These are phyloP conservation scores for Fusarium sp. DNA, from an alignment of 2,329 filamentous ascomycete species.

Conservation along the genomic window DNA sequence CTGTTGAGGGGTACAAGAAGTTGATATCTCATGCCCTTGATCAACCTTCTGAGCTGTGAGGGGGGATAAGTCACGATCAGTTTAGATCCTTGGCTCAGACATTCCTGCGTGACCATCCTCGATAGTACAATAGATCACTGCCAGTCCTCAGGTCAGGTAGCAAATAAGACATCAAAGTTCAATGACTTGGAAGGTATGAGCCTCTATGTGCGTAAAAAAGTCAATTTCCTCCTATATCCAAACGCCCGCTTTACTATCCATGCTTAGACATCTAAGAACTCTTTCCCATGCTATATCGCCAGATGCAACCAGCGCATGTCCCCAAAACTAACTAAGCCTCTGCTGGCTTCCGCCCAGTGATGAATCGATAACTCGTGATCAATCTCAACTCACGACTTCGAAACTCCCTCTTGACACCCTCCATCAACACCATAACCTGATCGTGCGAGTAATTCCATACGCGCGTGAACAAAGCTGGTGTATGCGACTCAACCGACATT, in stretches of 20 bases:
- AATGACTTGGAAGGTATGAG: not conserved
- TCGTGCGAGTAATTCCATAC: constrained; percentile 53
- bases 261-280: not conserved
- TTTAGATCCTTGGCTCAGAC: too few relatives aligned
- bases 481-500: constrained; percentile 55
- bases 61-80: too few relatives aligned
- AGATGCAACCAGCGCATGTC: not conserved
- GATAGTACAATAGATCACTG: not conserved
- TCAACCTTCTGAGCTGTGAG: not conserved
- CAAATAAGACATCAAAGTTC: not conserved
- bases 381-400: constrained; percentile 29
- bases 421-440: constrained; percentile 53
- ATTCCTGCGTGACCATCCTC: too few relatives aligned
- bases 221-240: not conserved
- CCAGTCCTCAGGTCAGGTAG: not conserved
- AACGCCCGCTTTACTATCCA: not conserved
- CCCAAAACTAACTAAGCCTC: not conserved
- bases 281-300: not conserved
- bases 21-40: not conserved
- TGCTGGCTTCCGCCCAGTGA: constrained; percentile 22
- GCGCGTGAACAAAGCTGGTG: constrained; percentile 52
- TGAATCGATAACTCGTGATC: constrained; percentile 38
- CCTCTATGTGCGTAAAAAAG: fast-evolving
- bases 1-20: not conserved
- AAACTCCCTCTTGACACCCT: constrained; percentile 61